Base-by-base conservation (phyloP, 495 filamentous ascomycete genomes). In the Cercophora sp. region DNA sequence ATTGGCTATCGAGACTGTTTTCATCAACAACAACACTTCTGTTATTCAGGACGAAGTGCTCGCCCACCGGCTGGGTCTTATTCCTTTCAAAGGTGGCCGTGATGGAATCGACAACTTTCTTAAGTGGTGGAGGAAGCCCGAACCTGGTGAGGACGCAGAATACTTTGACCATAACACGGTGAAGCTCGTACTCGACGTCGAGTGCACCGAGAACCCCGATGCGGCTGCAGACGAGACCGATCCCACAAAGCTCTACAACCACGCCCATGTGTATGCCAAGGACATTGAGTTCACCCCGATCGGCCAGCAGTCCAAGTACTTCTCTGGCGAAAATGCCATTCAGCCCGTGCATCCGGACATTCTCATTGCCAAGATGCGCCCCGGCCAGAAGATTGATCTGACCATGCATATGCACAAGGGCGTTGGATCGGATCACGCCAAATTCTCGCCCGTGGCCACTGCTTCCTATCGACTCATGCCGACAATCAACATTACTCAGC, bases 1-100 rank as follows among this genome's bases (percentile, higher is more conserved):
- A 3, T 77, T 99, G 39, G 94, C 94, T 57, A 92, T 99, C 62
- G 94, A 97, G 72, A 79, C 76, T 34, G 88, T 95, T 64, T 97
- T 85, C 73, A 80, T 97, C 40, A 74, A 86, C 62, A 91, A 95
- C 75, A 99, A 99, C 74, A 97, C 91, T 49, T 93, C 88, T 9
- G 86, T 99, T 18, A 92, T 99, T 61, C 91, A 96, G 66, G 94
- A 99, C 67, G 94, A 99, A 70, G 91, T 99, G 1, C 85, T 99
- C 32, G 81, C 89, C 2, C 85, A 88, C 61, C 81, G 94, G 16
- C 77, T 99, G 19, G 94, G 94, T 36, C 80, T 97, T 32, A 85
- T 99, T 46, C 94, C 94, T 6, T 82, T 99, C 48, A 85, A 82
- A 27, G 93, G 88, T 55, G 79, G 81, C 44, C 80, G 82, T 52